These are phyloP conservation scores for Dioscorea dumetorum DNA, from an alignment of 106 monocot species.

Conservation along the genomic window DNA sequence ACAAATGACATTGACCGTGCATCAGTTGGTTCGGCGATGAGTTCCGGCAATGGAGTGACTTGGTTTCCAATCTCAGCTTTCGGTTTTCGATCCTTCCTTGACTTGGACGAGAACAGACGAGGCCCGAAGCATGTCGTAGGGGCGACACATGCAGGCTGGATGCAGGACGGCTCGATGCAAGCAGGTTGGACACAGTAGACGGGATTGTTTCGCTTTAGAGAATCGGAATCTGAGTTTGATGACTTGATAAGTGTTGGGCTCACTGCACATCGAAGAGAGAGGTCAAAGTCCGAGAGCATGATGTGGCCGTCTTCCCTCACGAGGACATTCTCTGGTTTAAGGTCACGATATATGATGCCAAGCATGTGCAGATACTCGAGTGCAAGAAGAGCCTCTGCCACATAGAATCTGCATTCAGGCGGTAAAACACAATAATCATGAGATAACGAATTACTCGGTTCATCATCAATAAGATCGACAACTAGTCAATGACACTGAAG, in stretches of 20 bases:
- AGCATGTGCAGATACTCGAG: constrained; percentile 36
- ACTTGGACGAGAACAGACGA: constrained; percentile 16
- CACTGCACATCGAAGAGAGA: constrained; percentile 24
- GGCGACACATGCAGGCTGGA: constrained; percentile 21
- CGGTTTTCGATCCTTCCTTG: constrained; percentile 14
- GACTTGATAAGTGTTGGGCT: constrained; percentile 29
- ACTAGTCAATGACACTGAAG: too few species aligned
- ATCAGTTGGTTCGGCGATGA: constrained; percentile 32
- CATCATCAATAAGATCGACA: too few species aligned
- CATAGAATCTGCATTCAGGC: constrained; percentile 17
- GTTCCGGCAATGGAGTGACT: constrained; percentile 14
- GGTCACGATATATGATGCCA: constrained; percentile 28
- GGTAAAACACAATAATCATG: background rate
- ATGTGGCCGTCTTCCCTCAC: constrained; percentile 23
- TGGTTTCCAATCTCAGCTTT: constrained; percentile 10
- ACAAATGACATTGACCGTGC: constrained; percentile 35
- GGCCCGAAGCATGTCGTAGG: constrained; percentile 25
- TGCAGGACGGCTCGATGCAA: constrained; percentile 11
- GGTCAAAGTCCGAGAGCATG: constrained; percentile 11
- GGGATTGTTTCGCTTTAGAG: constrained; percentile 5
- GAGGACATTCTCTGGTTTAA: constrained; percentile 34
- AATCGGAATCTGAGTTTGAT: constrained; percentile 10
- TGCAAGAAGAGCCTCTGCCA: constrained; percentile 29
- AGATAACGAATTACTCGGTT: background rate
- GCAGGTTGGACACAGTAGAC: constrained; percentile 10